Conservation (phyloP, 2,329 filamentous ascomycete genomes). For the Ophiocordyceps camponoti-floridani region DNA sequence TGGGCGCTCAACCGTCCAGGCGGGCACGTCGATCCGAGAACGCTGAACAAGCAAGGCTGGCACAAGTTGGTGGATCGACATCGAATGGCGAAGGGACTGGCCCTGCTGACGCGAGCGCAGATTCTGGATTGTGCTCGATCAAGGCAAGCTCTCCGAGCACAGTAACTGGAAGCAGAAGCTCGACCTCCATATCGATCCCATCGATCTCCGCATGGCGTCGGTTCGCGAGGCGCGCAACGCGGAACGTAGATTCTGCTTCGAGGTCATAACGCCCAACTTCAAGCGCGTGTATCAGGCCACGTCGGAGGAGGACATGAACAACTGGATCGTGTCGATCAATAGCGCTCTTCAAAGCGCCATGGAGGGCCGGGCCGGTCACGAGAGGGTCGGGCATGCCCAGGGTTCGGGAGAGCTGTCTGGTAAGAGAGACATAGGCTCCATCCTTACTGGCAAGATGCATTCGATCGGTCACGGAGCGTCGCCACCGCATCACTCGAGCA, state of each 20-base stretch:
- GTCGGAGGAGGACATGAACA: constrained; percentile 94
- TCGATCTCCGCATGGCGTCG: constrained; percentile 90
- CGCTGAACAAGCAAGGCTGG: constrained; percentile 93
- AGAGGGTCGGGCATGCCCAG: constrained; percentile 24
- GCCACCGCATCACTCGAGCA: constrained; percentile 27
- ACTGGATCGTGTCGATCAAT: constrained; percentile 91
- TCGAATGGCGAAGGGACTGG: not conserved
- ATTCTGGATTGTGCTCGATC: constrained; percentile 97
- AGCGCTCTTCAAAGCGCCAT: constrained; percentile 93
- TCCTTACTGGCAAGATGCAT: constrained; percentile 80
- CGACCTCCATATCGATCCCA: constrained; percentile 94
- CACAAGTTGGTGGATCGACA: constrained; percentile 57
- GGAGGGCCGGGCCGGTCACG: constrained; percentile 52
- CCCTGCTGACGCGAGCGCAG: constrained; percentile 22
- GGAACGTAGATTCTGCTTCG: constrained; percentile 91
- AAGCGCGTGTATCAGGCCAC: constrained; percentile 96
- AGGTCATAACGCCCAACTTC: constrained; percentile 91
- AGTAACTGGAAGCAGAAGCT: constrained; percentile 98
- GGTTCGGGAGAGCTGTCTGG: constrained; percentile 34
- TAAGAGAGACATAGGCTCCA: constrained; percentile 77
- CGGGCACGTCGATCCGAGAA: constrained; percentile 87
- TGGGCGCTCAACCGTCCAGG: constrained; percentile 90
- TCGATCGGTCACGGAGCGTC: constrained; percentile 41
- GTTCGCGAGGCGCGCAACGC: constrained; percentile 90
- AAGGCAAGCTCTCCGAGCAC: constrained; percentile 92